Conservation (phyloP, 1,139 yeast genomes). For the Scheffersomyces titani region DNA sequence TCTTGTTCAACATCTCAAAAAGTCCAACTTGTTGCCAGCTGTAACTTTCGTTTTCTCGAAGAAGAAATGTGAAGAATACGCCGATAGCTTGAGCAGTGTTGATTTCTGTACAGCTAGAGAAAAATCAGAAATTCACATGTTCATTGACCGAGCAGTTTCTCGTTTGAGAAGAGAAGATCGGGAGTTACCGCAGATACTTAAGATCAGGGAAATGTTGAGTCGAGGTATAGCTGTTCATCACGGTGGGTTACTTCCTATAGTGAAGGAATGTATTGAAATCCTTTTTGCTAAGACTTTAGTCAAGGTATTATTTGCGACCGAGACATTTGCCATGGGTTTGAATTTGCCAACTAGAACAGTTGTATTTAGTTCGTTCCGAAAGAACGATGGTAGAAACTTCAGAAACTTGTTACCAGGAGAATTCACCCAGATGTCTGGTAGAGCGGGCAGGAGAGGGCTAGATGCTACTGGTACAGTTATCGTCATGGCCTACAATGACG, state of each 20-base stretch:
- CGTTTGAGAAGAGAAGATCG: slow-evolving; percentile 90
- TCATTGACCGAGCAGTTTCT: slow-evolving; percentile 84
- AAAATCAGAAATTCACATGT: slow-evolving; percentile 89
- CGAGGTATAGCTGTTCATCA: slow-evolving; percentile 97
- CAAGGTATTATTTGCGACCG: slow-evolving; percentile 93
- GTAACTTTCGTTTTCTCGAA: slow-evolving; percentile 93
- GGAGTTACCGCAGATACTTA: slow-evolving; percentile 85
- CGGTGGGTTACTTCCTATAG: slow-evolving; percentile 94
- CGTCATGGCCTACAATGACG: slow-evolving; percentile 80
- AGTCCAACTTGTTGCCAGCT: slow-evolving; percentile 76
- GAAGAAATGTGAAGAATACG: slow-evolving; percentile 90
- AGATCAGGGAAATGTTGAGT: slow-evolving; percentile 77
- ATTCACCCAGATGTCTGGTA: slow-evolving; percentile 98
- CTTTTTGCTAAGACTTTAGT: slow-evolving; percentile 83
- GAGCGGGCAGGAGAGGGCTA: slow-evolving; percentile 97
- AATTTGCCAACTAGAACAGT: slow-evolving; percentile 97
- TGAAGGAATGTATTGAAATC: slow-evolving; percentile 93
- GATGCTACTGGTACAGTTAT: slow-evolving; percentile 96
- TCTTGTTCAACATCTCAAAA: slow-evolving; percentile 71
- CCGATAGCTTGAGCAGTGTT: slow-evolving; percentile 69
- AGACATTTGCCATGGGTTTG: slow-evolving; percentile 97
- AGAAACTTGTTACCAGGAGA: slow-evolving; percentile 91
- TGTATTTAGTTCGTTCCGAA: slow-evolving; percentile 79
- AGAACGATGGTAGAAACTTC: slow-evolving; percentile 86
- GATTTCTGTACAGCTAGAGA: slow-evolving; percentile 84